Percentiles rank a stretch among this genome's conserved stretches.
phyloP scores from a whole-genome alignment of 257 asterid species.

The Rhazya stricta region DNA sequence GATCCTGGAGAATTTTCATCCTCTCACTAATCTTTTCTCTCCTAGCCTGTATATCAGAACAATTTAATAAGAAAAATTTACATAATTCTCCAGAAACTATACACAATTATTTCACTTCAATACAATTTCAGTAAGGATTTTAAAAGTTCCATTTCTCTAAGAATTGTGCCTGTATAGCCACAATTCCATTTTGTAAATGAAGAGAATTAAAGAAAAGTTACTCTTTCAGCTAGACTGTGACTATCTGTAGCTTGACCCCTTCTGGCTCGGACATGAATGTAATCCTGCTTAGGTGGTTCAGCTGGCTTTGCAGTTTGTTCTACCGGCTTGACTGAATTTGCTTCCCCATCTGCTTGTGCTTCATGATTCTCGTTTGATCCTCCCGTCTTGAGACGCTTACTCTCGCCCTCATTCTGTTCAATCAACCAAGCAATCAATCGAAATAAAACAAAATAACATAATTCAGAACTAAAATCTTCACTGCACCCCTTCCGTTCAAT shows the following conservation, averaged over 20 bases:
- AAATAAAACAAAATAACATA: background rate
- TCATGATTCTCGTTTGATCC: conserved; percentile 28
- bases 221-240: conserved; percentile 54
- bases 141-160: background rate
- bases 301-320: conserved; percentile 28
- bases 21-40: conserved; percentile 52
- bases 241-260: conserved; percentile 56
- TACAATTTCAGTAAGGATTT: background rate
- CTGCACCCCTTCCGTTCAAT: background rate
- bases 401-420: conserved; percentile 32
- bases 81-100: background rate
- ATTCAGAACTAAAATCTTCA: background rate
- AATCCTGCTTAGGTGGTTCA: conserved; percentile 44
- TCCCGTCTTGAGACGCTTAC: conserved; percentile 30
- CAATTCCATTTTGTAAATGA: background rate
- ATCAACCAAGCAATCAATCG: conserved; percentile 1
- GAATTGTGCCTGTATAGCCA: background rate
- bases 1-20: conserved; percentile 50
- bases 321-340: conserved; percentile 26
- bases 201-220: conserved; percentile 5
- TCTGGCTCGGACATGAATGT: conserved; percentile 50
- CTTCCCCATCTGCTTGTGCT: conserved; percentile 29
- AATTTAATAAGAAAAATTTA: conserved; percentile 2
- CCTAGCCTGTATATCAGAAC: conserved; percentile 38
- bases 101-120: background rate